phyloP scores from a whole-genome alignment of 192 early-diverging fungal species.

The Entomortierella beljakovae region DNA sequence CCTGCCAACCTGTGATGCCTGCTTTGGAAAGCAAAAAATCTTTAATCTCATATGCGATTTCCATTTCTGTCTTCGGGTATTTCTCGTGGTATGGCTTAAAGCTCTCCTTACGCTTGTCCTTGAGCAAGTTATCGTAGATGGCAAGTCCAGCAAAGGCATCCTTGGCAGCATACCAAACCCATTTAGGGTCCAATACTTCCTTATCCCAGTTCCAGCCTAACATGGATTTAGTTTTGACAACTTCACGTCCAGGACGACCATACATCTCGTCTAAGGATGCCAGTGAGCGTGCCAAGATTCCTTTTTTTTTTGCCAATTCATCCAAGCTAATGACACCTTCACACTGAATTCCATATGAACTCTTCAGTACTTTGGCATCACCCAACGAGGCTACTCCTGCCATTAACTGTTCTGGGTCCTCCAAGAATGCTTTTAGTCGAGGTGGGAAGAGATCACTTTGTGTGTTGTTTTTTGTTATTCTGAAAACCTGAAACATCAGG shows the following conservation, averaged over 20 bases:
- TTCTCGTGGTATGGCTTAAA: conserved; percentile 6
- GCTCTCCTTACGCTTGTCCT: conserved; percentile 3
- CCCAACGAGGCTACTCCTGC: conserved; percentile 40
- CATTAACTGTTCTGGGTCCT: conserved; percentile 33
- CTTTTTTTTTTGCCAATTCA: conserved; percentile 28
- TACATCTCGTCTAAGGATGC: conserved; percentile 50
- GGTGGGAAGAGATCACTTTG: conserved; percentile 36
- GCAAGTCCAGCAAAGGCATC: conserved; percentile 56
- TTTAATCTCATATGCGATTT: conserved; percentile 25
- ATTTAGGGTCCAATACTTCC: conserved; percentile 29
- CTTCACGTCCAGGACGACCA: conserved; percentile 50
- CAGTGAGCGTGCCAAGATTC: conserved; percentile 30
- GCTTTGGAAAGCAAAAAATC: background rate
- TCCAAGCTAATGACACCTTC: conserved; percentile 49
- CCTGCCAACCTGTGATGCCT: no score
- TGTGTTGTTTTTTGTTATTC: conserved; percentile 17
- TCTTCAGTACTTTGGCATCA: conserved; percentile 32
- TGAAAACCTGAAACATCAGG: conserved; percentile 56
- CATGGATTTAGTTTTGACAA: conserved; percentile 50
- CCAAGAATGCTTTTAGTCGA: conserved; percentile 41
- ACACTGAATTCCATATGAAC: conserved; percentile 26
- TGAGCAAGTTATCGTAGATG: conserved; percentile 51
- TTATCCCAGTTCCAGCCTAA: conserved; percentile 57
- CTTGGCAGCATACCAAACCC: conserved; percentile 52
- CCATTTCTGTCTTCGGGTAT: conserved; percentile 30